These are phyloP conservation scores for Hemisphaericaspora xylanilytica DNA, from an alignment of 1,139 yeast genomes.

Conservation along the genomic window DNA sequence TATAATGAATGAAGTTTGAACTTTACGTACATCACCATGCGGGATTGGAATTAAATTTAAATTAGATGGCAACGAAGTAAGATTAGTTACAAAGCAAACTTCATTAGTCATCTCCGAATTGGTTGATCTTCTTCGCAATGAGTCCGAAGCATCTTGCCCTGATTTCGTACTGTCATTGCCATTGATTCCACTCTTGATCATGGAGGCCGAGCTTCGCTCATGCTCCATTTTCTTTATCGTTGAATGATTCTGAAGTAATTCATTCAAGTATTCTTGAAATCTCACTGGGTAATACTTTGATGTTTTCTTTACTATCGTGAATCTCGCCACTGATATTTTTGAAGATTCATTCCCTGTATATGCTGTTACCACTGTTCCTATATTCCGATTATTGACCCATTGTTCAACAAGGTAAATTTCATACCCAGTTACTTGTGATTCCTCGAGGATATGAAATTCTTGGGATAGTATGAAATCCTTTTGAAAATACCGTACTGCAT, in stretches of 20 bases:
- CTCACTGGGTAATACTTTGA: constrained; percentile 55
- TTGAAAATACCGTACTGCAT: constrained; percentile 49
- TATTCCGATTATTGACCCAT: constrained; percentile 76
- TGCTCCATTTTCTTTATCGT: constrained; percentile 37
- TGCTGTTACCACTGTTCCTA: constrained; percentile 69
- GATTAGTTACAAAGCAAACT: constrained; percentile 72
- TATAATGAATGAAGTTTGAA: constrained; percentile 59
- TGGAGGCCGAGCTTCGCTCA: constrained; percentile 6
- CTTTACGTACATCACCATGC: constrained; percentile 54
- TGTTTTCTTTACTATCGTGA: constrained; percentile 57
- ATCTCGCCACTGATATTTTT: constrained; percentile 55
- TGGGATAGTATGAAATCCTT: constrained; percentile 36
- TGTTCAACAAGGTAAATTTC: constrained; percentile 91
- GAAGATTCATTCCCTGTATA: constrained; percentile 80
- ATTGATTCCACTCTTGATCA: background rate
- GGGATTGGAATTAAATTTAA: constrained; percentile 70
- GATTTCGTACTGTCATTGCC: background rate
- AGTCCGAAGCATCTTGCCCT: too few species aligned
- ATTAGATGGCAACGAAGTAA: constrained; percentile 76
- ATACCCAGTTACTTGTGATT: constrained; percentile 60
- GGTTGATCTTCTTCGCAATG: background rate
- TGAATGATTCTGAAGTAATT: constrained; percentile 59
- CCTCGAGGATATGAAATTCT: constrained; percentile 41
- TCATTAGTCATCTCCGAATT: constrained; percentile 18
- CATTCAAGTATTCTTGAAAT: constrained; percentile 62